Conservation (phyloP, 495 filamentous ascomycete species). For the Tuber umbilicatum region DNA sequence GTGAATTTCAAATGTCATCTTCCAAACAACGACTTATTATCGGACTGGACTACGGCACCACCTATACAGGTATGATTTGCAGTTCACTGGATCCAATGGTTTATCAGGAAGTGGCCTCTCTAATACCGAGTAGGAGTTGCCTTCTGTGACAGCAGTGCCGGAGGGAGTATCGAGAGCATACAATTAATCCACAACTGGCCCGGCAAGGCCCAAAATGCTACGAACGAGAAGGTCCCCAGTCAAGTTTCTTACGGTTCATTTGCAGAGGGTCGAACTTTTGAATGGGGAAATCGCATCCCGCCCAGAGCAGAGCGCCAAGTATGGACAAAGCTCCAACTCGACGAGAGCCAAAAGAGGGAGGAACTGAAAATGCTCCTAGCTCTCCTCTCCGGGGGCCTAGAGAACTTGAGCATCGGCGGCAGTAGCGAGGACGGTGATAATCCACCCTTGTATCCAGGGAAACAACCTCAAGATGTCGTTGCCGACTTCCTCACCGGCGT, state of each 20-base stretch:
- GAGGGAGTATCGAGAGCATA: neutral
- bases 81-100: neutral
- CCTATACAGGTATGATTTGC: neutral
- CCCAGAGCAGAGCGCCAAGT: neutral
- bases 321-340: constrained; percentile 1
- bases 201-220: neutral
- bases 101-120: neutral
- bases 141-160: neutral
- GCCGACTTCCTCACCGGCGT: neutral
- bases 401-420: neutral
- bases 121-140: constrained; percentile 3
- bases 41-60: neutral
- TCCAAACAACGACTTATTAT: neutral
- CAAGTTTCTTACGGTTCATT: neutral
- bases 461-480: neutral
- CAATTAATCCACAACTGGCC: constrained; percentile 1
- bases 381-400: neutral
- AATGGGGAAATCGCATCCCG: neutral
- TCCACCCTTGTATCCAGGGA: neutral
- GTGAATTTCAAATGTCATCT: neutral
- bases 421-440: neutral
- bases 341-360: constrained; percentile 1
- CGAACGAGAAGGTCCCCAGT: neutral
- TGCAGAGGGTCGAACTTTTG: neutral
- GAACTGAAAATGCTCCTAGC: neutral